phyloP scores from a whole-genome alignment of 306 rosid genomes.

The Cucurbita ficifolia region DNA sequence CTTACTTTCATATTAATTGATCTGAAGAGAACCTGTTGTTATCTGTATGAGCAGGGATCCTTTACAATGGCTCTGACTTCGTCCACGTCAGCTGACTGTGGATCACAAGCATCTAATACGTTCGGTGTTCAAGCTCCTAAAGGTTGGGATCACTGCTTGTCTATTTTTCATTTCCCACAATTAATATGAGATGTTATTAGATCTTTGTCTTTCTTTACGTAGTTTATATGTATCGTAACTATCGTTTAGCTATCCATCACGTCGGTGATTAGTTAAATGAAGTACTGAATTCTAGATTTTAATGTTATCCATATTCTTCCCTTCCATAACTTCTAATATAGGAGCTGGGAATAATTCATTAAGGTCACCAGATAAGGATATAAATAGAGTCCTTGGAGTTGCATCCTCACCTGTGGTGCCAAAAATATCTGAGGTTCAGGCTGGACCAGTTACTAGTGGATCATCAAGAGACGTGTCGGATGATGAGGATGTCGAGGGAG shows the following conservation, averaged over 20 bases:
- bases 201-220: not conserved
- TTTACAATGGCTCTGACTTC: conserved; percentile 36
- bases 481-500: conserved; percentile 82
- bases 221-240: not conserved
- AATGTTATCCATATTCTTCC: not conserved
- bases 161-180: not conserved
- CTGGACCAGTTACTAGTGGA: conserved; percentile 48
- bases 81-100: conserved; percentile 29
- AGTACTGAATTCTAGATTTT: not conserved
- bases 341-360: conserved; percentile 47
- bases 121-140: conserved; percentile 31
- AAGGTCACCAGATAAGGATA: conserved; percentile 41
- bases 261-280: not conserved
- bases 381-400: conserved; percentile 24
- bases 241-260: not conserved
- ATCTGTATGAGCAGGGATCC: conserved; percentile 35
- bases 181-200: not conserved
- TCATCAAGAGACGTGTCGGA: conserved; percentile 75
- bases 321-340: conserved; percentile 21
- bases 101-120: conserved; percentile 41
- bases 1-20: not conserved
- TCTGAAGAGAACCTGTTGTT: conserved; percentile 7
- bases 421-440: conserved; percentile 22
- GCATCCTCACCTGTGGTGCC: conserved; percentile 28
- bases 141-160: conserved; percentile 33